These are phyloP conservation scores for Microsporum audouinii DNA, from an alignment of 2,329 filamentous ascomycete genomes.

Conservation along the genomic window DNA sequence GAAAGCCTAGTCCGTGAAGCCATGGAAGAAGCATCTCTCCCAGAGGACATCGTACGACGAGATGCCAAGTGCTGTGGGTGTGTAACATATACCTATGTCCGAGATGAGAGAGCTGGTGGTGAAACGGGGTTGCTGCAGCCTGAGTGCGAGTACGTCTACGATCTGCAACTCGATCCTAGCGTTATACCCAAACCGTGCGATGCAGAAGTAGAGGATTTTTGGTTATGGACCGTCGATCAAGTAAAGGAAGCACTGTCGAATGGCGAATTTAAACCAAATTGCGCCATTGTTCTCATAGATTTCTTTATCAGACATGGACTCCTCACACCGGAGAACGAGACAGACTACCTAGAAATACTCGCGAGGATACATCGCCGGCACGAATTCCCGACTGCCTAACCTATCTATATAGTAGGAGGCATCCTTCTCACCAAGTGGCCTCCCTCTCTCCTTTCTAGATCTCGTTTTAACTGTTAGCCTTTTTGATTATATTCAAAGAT, in stretches of 20 bases:
- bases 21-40: constrained; percentile 75
- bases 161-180: constrained; percentile 61
- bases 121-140: constrained; percentile 76
- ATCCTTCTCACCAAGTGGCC: not conserved
- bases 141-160: constrained; percentile 84
- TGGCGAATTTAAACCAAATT: constrained; percentile 88
- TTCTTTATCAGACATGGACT: constrained; percentile 83
- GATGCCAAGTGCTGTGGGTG: constrained; percentile 51
- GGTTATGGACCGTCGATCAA: constrained; percentile 64
- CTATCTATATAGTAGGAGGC: not conserved
- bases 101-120: constrained; percentile 63
- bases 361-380: constrained; percentile 64
- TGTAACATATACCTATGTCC: constrained; percentile 75
- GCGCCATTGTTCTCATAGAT: constrained; percentile 69
- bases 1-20: constrained; percentile 77
- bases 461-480: constrained; percentile 3
- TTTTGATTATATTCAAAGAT: constrained; percentile 1
- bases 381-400: constrained; percentile 56
- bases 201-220: constrained; percentile 78
- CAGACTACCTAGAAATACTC: constrained; percentile 63
- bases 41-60: constrained; percentile 55
- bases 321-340: constrained; percentile 66
- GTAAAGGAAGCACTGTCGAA: constrained; percentile 56
- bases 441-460: constrained; percentile 1
- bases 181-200: constrained; percentile 67